Base-by-base conservation (phyloP, 106 monocot genomes). In the Gastrodia elata region DNA sequence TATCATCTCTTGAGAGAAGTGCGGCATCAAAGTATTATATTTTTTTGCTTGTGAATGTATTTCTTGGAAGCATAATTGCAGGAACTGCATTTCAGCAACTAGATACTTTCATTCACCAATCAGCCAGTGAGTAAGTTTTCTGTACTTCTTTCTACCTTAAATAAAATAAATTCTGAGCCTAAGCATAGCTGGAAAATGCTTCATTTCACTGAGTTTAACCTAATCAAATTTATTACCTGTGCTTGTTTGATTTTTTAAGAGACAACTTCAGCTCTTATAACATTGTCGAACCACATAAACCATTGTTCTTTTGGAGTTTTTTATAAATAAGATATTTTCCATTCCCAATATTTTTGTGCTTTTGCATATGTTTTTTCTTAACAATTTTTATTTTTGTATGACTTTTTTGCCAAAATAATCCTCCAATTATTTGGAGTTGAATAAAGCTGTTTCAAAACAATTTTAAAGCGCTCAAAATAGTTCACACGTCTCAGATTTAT, bases 21-120 rank as follows among this genome's bases (percentile, higher is more conserved):
- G 79, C 92, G 70, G 97, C 97, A 18, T 72, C 81, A 40, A 97
- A 88, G 76, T 97, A 97, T 75, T 93, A 97, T 35, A 37, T 87
- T 8, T 97, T 97, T 75, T 34, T 84, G 68, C 48, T 97, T 37
- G 82, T 93, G 44, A 97, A 93, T 80, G 97, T 97, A 36, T 97
- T 97, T 76, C 77, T 97, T n/a, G 86, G 84, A 71, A 97, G 90
- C 73, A 81, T 97, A 39, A 71, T 93, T 30, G 7, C 79, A 26
- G 97, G 97, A 64, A 80, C 92, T 58, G 97, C 97, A 61, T 88
- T 93, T 14, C 67, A 93, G 28, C 97, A 97, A 75, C 80, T 97
- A 5, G 43, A 92, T 33, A 73, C 65, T 3, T 97, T 92, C 68
- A 65, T 97, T 71, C 80, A 97, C 52, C 86, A 90, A 40, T 80